Base-by-base conservation (phyloP, 2,329 filamentous ascomycete genomes). In the Sclerotinia minor region DNA sequence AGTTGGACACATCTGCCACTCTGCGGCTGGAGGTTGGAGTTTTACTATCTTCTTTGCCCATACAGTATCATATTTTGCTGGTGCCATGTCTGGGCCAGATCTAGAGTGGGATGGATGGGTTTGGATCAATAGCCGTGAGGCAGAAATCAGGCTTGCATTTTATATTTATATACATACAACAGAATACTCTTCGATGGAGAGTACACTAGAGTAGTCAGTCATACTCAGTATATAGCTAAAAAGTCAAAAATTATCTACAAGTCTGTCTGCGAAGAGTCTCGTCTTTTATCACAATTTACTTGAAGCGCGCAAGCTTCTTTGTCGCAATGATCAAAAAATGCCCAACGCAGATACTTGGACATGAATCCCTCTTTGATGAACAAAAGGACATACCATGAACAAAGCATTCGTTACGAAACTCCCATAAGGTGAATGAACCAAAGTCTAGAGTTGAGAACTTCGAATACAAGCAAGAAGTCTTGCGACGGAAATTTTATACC, bases 1-100 rank as follows among this genome's bases (percentile, higher is more conserved):
- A 38, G 6, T 21, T 41, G n/a, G 9, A 21, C 45, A 21, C 45
- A 50, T 41, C 7, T 41, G 21, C 59, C 50, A 32, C 59, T 63
- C 49, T 32, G 57, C 15, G 13, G 35, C 45, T 35, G 58, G 64
- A 49, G 21, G 24, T 13, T 38, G 49, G 44, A 49, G 53, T 54
- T 64, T 55, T 54, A 24, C 32, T 21, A 29, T 63, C 58, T 61
- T 63, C 65, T 35, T 54, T 61, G 47, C 61, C 53, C 29, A 29
- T 29, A n/a, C n/a, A n/a, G n/a, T n/a, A 29, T 29, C 29, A 61
- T 61, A 61, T 60, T 53, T 60, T 52, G 45, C 32, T 53, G 35
- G 47, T 52, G 5, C 24, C 49, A 29, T 47, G 35, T 3, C 54
- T 17, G 35, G 32, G 24, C 53, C 38, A 63, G 19, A 35, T 45